phyloP scores from a whole-genome alignment of 371 early-diverging fungal genomes.

The Haplosporangium sp. region DNA sequence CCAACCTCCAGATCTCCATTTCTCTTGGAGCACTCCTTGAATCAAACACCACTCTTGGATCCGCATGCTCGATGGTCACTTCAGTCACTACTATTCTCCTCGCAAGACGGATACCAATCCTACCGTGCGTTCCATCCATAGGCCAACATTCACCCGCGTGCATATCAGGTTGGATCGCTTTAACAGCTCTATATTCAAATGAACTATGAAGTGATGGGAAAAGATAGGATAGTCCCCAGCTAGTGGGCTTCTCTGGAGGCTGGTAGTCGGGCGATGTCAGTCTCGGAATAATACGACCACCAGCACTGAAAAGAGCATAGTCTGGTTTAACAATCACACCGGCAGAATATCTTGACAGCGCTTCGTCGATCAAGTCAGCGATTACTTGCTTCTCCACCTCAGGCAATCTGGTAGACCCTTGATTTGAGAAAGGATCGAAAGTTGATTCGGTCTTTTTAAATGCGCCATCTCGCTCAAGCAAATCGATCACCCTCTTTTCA shows the following conservation, averaged over 20 bases:
- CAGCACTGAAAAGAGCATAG: slow-evolving; percentile 74
- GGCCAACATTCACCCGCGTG: slow-evolving; percentile 81
- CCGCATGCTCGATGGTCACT: slow-evolving; percentile 77
- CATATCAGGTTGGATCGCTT: slow-evolving; percentile 62
- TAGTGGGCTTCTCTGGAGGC: slow-evolving; percentile 6
- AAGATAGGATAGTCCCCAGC: slow-evolving; percentile 11
- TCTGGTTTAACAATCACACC: slow-evolving; percentile 68
- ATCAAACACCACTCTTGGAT: slow-evolving; percentile 61
- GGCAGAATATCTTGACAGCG: slow-evolving; percentile 50
- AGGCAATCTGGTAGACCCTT: not conserved
- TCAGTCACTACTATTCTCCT: slow-evolving; percentile 63
- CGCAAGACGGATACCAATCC: slow-evolving; percentile 68
- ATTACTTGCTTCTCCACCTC: slow-evolving; percentile 3
- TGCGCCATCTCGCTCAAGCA: not conserved
- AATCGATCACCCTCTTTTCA: slow-evolving; percentile 3
- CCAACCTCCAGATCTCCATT: slow-evolving; percentile 76
- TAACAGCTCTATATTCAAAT: slow-evolving; percentile 45
- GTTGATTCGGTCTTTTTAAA: not conserved
- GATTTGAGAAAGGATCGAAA: not conserved
- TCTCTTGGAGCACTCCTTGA: slow-evolving; percentile 70
- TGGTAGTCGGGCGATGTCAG: slow-evolving; percentile 66
- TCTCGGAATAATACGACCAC: slow-evolving; percentile 66
- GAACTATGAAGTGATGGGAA: slow-evolving; percentile 7
- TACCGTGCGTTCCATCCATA: slow-evolving; percentile 67
- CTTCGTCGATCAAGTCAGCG: slow-evolving; percentile 42